These are phyloP conservation scores for Escovopsis sp. DNA, from an alignment of 2,329 filamentous ascomycete species.

Conservation along the genomic window DNA sequence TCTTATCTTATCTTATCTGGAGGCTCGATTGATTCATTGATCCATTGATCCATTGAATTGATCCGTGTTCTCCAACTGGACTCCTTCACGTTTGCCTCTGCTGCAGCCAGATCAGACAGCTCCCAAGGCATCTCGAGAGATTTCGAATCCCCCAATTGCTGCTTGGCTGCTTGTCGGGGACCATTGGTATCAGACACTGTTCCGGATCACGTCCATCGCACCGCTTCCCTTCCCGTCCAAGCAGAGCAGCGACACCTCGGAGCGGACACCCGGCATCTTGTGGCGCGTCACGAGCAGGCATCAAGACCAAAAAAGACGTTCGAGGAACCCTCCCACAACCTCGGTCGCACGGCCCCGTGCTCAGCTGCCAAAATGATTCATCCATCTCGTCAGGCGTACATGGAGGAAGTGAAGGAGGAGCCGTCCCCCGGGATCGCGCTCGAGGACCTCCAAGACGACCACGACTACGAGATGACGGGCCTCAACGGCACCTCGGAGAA, in stretches of 20 bases:
- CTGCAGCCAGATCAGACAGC: background rate
- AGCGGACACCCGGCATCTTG: no score
- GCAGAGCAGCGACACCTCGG: no score
- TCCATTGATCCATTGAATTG: background rate
- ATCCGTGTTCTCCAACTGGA: background rate
- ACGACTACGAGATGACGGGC: constrained; percentile 68
- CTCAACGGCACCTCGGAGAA: constrained; percentile 60
- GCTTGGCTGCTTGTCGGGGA: no score
- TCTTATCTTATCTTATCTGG: background rate
- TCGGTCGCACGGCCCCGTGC: background rate
- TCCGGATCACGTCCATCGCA: no score
- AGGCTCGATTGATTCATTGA: background rate
- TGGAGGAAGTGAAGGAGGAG: constrained; percentile 87
- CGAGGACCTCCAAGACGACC: constrained; percentile 47
- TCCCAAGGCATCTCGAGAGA: background rate
- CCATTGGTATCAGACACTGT: no score
- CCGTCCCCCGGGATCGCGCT: constrained; percentile 40
- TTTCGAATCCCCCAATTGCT: no score
- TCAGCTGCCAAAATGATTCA: constrained; percentile 45
- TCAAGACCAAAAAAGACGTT: no score
- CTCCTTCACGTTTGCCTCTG: background rate
- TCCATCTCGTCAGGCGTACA: constrained; percentile 81
- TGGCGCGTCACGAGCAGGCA: no score
- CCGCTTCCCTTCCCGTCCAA: no score
- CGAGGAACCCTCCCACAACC: background rate